Base-by-base conservation (phyloP, 2,329 filamentous ascomycete genomes). In the Paecilomyces dactylethromorphus region DNA sequence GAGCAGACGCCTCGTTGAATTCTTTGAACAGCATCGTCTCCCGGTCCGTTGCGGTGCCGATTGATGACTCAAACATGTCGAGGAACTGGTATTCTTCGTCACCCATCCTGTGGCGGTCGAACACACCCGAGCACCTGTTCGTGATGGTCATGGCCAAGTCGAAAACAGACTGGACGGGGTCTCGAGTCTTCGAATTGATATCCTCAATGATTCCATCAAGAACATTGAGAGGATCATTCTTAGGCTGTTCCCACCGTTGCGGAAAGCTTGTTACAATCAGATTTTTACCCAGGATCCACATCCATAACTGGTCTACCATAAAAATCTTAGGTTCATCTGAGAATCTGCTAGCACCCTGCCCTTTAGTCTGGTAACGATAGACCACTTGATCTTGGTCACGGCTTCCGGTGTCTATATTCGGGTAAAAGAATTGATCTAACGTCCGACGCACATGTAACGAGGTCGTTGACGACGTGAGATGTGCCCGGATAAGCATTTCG, bases 261-360 rank as follows among this genome's bases (percentile, higher is more conserved):
- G 73, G 68, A 39, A 75, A 74, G 21, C 71, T 71, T 6, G 73
- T 75, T 13, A 88, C 79, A 18, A 88, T 79, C 15, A 87, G 71
- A 59, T 86, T 84, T 76, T 59, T 82, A 74, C 71, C 74, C 0
- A 88, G 66, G 2, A 86, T 77, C 82, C 84, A 87, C 67, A 88
- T 80, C 86, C 86, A 88, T 1, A 89, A 73, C 64, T 88, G 86
- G 66, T 88, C 86, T 0, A 88, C 85, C 85, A 87, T 87, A 68
- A 86, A 86, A 2, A 87, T 81, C 60, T 86, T 86, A 0, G 79
- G 78, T 58, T 85, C 82, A 3, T 60, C 62, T 3, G 57, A 62
- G 1, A 71, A 72, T 69, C 67, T 66, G 15, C 67, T 68, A 18
- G 64, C 63, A 7, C 67, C 71, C 8, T 68, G 66, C 6, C 66